Evolutionary conservation across 2,329 filamentous ascomycete genomes (phyloP), one percentile per base, ranked within the genome.

Genomic region (Calonectria hongkongensis): DNA sequence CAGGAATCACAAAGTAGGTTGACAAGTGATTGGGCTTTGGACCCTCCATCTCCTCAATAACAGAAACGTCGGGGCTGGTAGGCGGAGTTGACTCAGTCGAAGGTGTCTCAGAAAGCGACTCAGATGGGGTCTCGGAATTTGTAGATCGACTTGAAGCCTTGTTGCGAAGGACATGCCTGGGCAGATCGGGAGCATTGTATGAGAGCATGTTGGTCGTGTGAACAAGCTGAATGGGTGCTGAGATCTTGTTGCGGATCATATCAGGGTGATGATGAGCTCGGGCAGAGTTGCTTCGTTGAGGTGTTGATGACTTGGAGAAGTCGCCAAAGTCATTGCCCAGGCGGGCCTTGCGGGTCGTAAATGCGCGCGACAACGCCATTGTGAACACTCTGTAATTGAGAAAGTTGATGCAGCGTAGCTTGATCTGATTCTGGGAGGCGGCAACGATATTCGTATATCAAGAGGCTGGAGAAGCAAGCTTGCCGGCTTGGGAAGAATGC

Each of bases 191-290:
- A 12, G 97, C 96, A 82, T 96, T 96, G 89, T 98, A 98, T 9
- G 95, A 95, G 68, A 98, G 92, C 90, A 97, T 95, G 85, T 98
- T 99, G 78, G 97, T 98, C 6, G 96, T 98, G 72, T 97, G 97
- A 62, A 98, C 88, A 75, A 99, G 89, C 84, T 95, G 93, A 66
- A 98, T 89, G 0, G 97, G 97, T 3, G 89, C 91, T 1, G 97
- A 99, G 82, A 99, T 99, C 87, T 95, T 93, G 82, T 89, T 84
- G 72, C 93, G 90, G 77, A 92, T 75, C 54, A 84, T 76, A 75
- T 79, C 79, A 71, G 82, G 82, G 73, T 83, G 87, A n/a, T 43
- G 66, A 82, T 88, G 89, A 67, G 73, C 72, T 43, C 78, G 78
- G 79, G 85, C 85, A 51, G 88, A 88, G 80, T 87, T 88, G 83